Percentiles rank a stretch among this genome's conserved stretches.
phyloP scores from a whole-genome alignment of 2,329 filamentous ascomycete species.

The Pseudocercospora pini-densiflorae region DNA sequence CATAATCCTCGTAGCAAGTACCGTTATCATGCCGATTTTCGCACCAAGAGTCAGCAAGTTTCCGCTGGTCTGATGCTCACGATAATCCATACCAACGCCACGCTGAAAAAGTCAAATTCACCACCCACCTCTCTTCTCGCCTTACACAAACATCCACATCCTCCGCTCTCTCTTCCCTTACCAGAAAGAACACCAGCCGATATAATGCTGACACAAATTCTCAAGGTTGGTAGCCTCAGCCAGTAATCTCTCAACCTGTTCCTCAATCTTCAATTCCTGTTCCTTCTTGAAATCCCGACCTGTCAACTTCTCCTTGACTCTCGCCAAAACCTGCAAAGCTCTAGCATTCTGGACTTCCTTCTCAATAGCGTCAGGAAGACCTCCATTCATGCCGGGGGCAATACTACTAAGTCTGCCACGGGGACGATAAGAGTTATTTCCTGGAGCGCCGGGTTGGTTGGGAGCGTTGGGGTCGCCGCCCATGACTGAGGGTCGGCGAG shows the following conservation, averaged over 20 bases:
- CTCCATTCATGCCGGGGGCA: constrained; percentile 37
- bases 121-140: too few species aligned
- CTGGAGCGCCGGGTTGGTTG: constrained; percentile 37
- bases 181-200: constrained; percentile 99
- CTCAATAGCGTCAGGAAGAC: constrained; percentile 33
- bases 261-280: constrained; percentile 81
- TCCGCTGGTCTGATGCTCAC: not conserved
- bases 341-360: constrained; percentile 89
- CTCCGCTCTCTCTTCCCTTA: constrained; percentile 43
- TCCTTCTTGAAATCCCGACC: constrained; percentile 87
- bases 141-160: not conserved
- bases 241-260: constrained; percentile 93
- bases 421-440: constrained; percentile 27
- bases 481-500: constrained; percentile 39
- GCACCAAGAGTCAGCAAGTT: not conserved
- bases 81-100: constrained; percentile 9
- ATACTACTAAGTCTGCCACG: constrained; percentile 24
- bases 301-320: constrained; percentile 94
- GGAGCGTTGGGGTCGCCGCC: constrained; percentile 37
- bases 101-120: too few species aligned
- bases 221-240: constrained; percentile 95
- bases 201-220: constrained; percentile 98
- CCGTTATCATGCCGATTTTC: not conserved
- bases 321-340: constrained; percentile 85
- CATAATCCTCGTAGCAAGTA: not conserved